phyloP scores from a whole-genome alignment of 1,284 basidiomycete genomes.

The Rhodotorula sp. region DNA sequence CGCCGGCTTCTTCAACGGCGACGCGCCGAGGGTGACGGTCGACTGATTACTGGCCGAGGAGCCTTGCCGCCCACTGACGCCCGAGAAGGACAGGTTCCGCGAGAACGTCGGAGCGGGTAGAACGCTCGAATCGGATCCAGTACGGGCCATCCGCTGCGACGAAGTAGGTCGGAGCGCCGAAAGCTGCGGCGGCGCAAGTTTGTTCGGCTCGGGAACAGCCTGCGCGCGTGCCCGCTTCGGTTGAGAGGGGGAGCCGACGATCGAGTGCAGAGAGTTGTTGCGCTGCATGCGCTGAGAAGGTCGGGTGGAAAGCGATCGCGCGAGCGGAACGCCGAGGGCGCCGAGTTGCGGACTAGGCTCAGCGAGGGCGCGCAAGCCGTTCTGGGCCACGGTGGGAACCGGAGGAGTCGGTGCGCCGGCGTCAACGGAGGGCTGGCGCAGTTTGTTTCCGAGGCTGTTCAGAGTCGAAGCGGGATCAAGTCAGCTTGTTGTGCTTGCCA shows the following conservation, averaged over 20 bases:
- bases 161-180: neutral
- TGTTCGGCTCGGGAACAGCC: neutral
- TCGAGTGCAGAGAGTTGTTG: conserved; percentile 35
- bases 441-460: conserved; percentile 33
- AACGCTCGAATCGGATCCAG: conserved; percentile 28
- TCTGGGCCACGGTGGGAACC: neutral
- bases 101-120: conserved; percentile 12
- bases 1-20: conserved; percentile 1
- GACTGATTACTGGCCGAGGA: neutral
- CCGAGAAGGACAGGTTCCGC: conserved; percentile 13
- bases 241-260: conserved; percentile 36
- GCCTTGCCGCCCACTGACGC: neutral
- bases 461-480: neutral
- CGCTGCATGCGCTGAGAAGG: conserved; percentile 23
- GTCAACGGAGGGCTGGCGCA: conserved; percentile 25
- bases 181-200: neutral
- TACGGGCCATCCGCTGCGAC: conserved; percentile 21
- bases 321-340: conserved; percentile 10
- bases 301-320: conserved; percentile 4
- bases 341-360: conserved; percentile 8
- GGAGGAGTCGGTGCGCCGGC: neutral
- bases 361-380: neutral
- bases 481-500: neutral
- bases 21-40: neutral
- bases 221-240: conserved; percentile 8